These are phyloP conservation scores for Talaromyces sp. DNA, from an alignment of 2,329 filamentous ascomycete genomes.

Conservation along the genomic window DNA sequence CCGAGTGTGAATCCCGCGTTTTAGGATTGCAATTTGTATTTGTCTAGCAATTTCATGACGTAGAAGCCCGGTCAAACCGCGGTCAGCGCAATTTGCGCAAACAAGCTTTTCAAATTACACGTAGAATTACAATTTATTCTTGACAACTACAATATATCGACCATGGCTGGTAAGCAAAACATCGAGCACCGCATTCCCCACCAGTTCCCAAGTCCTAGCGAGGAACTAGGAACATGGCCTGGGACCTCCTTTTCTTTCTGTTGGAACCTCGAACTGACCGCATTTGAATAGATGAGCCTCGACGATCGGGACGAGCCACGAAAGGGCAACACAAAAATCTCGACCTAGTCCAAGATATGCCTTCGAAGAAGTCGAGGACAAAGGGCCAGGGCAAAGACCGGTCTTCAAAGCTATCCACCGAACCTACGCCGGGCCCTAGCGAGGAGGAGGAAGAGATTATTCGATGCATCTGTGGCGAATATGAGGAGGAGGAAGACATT, in stretches of 20 bases:
- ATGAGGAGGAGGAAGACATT: slow-evolving; percentile 77
- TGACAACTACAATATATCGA: slow-evolving; percentile 25
- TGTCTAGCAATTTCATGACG: slow-evolving; percentile 38
- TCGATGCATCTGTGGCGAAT: slow-evolving; percentile 87
- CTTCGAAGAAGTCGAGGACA: slow-evolving; percentile 42
- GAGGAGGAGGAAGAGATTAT: slow-evolving; percentile 68
- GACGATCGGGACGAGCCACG: slow-evolving; percentile 90
- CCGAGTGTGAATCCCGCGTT: slow-evolving; percentile 14
- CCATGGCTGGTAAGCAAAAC: slow-evolving; percentile 59
- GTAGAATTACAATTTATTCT: slow-evolving; percentile 29
- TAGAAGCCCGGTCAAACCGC: slow-evolving; percentile 32
- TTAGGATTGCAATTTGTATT: slow-evolving; percentile 31
- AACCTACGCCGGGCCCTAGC: slow-evolving; percentile 39
- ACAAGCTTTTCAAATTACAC: slow-evolving; percentile 16
- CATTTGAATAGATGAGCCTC: slow-evolving; percentile 67
- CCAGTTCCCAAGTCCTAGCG: neutral
- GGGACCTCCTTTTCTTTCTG: slow-evolving; percentile 3
- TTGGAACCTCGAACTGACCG: slow-evolving; percentile 26
- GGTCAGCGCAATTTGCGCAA: slow-evolving; percentile 14
- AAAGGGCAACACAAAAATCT: slow-evolving; percentile 95
- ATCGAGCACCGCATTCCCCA: slow-evolving; percentile 40
- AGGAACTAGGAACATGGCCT: neutral
- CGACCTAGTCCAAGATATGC: slow-evolving; percentile 62
- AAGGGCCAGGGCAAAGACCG: slow-evolving; percentile 46
- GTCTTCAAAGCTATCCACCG: slow-evolving; percentile 42